phyloP scores from a whole-genome alignment of 169 alveolate genomes.

The Eimeria tenella region DNA sequence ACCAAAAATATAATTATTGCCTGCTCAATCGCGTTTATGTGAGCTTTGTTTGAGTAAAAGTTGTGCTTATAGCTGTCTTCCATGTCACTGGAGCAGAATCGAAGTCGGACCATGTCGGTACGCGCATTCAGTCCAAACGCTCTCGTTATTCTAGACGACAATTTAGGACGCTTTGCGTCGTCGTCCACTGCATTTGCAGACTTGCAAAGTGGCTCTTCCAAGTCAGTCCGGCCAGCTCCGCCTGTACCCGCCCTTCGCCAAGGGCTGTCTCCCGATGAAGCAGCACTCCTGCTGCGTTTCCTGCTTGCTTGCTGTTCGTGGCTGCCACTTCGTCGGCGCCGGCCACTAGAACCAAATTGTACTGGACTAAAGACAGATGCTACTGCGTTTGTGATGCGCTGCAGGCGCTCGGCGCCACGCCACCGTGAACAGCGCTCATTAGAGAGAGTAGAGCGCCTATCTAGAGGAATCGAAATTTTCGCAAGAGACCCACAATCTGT shows the following conservation, averaged over 20 bases:
- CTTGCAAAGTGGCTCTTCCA: constrained; percentile 55
- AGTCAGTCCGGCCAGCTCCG: constrained; percentile 45
- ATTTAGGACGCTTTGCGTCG: constrained; percentile 14
- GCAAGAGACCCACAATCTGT: constrained; percentile 36
- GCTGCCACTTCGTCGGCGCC: constrained; percentile 43
- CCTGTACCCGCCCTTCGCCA: constrained; percentile 45
- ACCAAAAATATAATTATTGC: constrained; percentile 76
- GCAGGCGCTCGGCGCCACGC: constrained; percentile 62
- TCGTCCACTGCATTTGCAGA: constrained; percentile 42
- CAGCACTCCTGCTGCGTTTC: constrained; percentile 49
- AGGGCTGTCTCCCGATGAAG: constrained; percentile 42
- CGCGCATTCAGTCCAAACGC: constrained; percentile 64
- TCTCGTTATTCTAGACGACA: constrained; percentile 46
- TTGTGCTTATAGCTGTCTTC: constrained; percentile 74
- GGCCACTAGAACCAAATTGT: constrained; percentile 35
- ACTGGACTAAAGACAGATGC: constrained; percentile 52
- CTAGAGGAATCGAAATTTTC: constrained; percentile 32
- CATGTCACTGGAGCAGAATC: constrained; percentile 64
- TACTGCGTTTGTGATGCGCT: constrained; percentile 66
- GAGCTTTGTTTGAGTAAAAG: constrained; percentile 58
- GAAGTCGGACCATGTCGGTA: constrained; percentile 61
- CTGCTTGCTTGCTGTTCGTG: constrained; percentile 28
- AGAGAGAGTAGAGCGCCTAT: constrained; percentile 46
- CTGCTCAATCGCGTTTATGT: constrained; percentile 69
- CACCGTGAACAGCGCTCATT: constrained; percentile 66